These are phyloP conservation scores for Blastobotrys capitulatus DNA, from an alignment of 1,139 yeast species.

Conservation along the genomic window DNA sequence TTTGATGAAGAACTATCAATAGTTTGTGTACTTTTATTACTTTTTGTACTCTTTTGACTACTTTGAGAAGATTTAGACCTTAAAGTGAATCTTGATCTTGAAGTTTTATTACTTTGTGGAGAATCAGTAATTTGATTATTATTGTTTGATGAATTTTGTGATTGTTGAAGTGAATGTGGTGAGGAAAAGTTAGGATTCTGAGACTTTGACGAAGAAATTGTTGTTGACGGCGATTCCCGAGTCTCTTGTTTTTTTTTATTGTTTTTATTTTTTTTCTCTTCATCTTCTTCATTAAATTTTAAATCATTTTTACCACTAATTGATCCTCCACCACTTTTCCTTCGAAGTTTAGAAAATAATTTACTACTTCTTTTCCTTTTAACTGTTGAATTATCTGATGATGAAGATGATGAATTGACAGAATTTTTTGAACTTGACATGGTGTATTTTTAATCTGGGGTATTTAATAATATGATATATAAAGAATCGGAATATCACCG, in stretches of 20 bases:
- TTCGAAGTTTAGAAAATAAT: background rate
- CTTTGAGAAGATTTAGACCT: constrained; percentile 4
- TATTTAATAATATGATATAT: no score
- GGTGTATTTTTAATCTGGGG: background rate
- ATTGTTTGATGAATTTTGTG: background rate
- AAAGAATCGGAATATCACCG: no score
- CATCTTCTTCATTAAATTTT: background rate
- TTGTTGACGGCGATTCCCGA: constrained; percentile 5
- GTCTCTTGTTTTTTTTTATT: background rate
- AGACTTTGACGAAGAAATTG: background rate
- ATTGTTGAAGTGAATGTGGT: background rate
- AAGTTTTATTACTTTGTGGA: background rate
- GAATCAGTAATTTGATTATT: background rate
- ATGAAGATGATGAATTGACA: background rate
- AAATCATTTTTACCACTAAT: background rate
- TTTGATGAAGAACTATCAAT: background rate
- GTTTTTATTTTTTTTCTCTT: background rate
- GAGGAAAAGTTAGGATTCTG: background rate
- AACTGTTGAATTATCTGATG: background rate
- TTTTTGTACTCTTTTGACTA: background rate
- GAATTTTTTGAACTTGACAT: background rate
- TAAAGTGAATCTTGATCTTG: constrained; percentile 1
- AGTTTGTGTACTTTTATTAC: background rate
- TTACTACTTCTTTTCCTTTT: background rate
- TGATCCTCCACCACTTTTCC: constrained; percentile 3